phyloP scores from a whole-genome alignment of 495 filamentous ascomycete genomes.

The Tuber borchii region DNA sequence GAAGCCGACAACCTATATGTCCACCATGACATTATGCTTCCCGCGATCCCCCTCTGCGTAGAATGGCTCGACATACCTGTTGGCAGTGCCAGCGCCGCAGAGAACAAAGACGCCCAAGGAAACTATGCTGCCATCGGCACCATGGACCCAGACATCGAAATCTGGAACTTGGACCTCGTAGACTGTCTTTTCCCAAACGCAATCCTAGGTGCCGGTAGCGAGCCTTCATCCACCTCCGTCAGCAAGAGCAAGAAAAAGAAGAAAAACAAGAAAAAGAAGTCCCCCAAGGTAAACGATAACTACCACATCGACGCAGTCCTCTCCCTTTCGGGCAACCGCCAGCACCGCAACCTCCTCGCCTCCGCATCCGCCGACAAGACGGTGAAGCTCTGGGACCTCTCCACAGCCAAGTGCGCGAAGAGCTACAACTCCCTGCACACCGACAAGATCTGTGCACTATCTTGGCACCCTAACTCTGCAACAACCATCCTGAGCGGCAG shows the following conservation, averaged over 20 bases:
- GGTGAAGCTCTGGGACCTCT: conserved; percentile 94
- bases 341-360: conserved; percentile 90
- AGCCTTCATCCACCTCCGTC: conserved; percentile 43
- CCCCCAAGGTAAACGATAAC: conserved; percentile 76
- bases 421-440: conserved; percentile 82
- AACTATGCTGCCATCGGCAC: conserved; percentile 95
- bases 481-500: conserved; percentile 84
- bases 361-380: conserved; percentile 94
- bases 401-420: conserved; percentile 83
- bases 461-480: conserved; percentile 82
- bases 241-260: conserved; percentile 53
- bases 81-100: conserved; percentile 52
- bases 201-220: conserved; percentile 80
- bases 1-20: conserved; percentile 91
- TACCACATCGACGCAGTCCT: conserved; percentile 94
- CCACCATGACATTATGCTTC: conserved; percentile 99
- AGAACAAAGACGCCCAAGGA: conserved; percentile 53
- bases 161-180: conserved; percentile 93
- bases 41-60: conserved; percentile 86
- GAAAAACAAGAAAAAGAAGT: conserved; percentile 78
- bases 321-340: conserved; percentile 80
- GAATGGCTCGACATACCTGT: conserved; percentile 93
- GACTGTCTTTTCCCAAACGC: conserved; percentile 98
- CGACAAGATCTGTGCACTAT: conserved; percentile 90
- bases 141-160: conserved; percentile 96